Percentiles rank a stretch among this genome's conserved stretches.
phyloP scores from a whole-genome alignment of 805 yeast species.

The Suhomyces prunicola region DNA sequence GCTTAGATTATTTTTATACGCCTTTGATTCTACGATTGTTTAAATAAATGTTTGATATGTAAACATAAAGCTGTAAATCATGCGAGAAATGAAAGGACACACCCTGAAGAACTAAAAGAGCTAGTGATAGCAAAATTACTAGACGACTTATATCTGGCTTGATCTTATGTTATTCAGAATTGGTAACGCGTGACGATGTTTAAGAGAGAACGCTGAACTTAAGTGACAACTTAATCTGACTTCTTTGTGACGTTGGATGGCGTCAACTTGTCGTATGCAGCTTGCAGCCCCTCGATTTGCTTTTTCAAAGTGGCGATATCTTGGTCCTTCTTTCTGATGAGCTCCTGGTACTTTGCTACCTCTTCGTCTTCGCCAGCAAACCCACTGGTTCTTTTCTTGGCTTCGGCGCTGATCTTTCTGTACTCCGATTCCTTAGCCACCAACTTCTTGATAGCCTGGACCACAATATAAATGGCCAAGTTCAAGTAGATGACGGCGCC shows the following conservation, averaged over 20 bases:
- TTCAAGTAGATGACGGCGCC: conserved; percentile 60
- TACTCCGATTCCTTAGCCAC: conserved; percentile 41
- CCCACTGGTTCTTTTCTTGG: neutral
- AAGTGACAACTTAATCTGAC: neutral
- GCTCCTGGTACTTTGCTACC: conserved; percentile 30
- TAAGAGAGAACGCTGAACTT: too few species aligned
- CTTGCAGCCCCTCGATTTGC: conserved; percentile 52
- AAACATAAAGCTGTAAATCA: neutral
- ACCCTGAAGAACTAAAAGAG: too few species aligned
- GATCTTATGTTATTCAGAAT: neutral
- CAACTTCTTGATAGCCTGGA: conserved; percentile 50
- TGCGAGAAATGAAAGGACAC: too few species aligned
- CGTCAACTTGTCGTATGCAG: conserved; percentile 43
- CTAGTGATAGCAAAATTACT: too few species aligned
- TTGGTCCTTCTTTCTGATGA: conserved; percentile 37
- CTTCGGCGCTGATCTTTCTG: conserved; percentile 17
- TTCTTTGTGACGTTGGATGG: conserved; percentile 1
- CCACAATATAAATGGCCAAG: conserved; percentile 53
- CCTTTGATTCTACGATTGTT: neutral
- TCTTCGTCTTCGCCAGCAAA: conserved; percentile 14
- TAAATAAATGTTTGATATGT: neutral
- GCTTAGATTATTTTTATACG: neutral
- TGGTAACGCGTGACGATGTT: neutral
- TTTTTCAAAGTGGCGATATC: conserved; percentile 47
- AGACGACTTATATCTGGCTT: neutral